Conservation (phyloP, 805 yeast species). For the Metschnikowia shivogae region DNA sequence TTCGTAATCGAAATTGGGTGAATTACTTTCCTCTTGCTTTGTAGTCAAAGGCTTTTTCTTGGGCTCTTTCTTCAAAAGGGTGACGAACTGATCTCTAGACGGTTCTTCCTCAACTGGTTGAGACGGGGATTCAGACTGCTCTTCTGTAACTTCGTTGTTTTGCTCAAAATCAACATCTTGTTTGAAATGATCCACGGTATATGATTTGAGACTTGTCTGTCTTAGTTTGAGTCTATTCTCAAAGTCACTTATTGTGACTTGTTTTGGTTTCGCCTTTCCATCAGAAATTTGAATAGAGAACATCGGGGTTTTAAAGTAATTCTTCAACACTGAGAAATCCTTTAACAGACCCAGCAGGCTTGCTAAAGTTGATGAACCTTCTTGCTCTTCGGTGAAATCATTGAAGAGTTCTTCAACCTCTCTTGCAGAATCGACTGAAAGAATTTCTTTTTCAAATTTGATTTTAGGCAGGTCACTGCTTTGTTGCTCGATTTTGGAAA, state of each 20-base stretch:
- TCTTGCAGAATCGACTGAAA: neutral
- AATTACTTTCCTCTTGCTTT: neutral
- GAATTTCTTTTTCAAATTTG: neutral
- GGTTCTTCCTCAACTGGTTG: neutral
- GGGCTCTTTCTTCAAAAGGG: neutral
- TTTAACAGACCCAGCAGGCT: neutral
- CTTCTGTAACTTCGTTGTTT: neutral
- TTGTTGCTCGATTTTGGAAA: slow-evolving; percentile 13
- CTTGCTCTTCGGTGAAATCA: neutral
- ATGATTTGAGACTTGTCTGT: neutral
- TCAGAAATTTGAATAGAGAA: slow-evolving; percentile 9
- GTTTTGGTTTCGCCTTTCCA: slow-evolving; percentile 20
- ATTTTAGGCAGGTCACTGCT: neutral
- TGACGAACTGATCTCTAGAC: neutral
- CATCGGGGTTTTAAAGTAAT: neutral
- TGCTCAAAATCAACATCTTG: neutral
- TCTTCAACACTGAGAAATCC: neutral
- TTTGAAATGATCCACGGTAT: neutral
- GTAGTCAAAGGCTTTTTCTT: slow-evolving; percentile 5
- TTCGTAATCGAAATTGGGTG: slow-evolving; percentile 10
- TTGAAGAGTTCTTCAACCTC: neutral
- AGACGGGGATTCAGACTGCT: neutral
- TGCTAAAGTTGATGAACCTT: neutral
- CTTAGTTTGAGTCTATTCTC: neutral
- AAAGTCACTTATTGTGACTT: neutral